Evolutionary conservation across 768 basidiomycete species (phyloP), one percentile per base, ranked within the genome.

Genomic region (Glaciozyma antarctica): DNA sequence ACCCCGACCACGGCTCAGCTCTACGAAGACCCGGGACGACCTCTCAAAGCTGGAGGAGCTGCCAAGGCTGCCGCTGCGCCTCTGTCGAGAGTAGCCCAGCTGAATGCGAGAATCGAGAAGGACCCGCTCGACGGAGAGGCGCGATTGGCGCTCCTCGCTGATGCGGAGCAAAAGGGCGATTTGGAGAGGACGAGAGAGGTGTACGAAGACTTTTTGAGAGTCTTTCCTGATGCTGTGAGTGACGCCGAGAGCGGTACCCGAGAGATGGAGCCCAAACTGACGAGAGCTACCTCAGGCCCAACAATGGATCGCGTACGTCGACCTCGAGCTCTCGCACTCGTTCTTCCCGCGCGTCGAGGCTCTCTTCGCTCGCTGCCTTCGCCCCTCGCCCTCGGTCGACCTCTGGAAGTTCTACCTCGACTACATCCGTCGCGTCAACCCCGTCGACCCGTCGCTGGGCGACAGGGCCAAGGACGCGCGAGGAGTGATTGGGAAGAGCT

Each of bases 401-500:
- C 80, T 97, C 3, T 94, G 90, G 88, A 87, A 85, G 74, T 90
- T 88, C 74, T 99, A 99, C 77, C 79, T 99, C 68, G 86, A 85
- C 53, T 97, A 95, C 77, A 90, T 99, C 73, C 84, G 94, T 82
- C 88, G 78, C 72, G 85, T 82, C 66, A 76, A 78, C 56, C 73
- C 75, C 26, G 71, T 76, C 26, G 75, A 76, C n/a, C 63, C 73
- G 16, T 58, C 67, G 22, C 68, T 72, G 3, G 55, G 75, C 22
- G 76, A 77, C 55, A 74, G 68, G 19, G 73, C 73, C 24, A 76
- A 78, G 48, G 77, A 79, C 41, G 84, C 86, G 52, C 84, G 92
- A 62, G 86, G 89, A 49, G 84, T 82, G 22, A 84, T 98, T 67
- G 83, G 84, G 48, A 86, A 88, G 72, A 88, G 92, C 17, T 98